Conservation (phyloP, 2,329 filamentous ascomycete species). For the Fusarium sp. region DNA sequence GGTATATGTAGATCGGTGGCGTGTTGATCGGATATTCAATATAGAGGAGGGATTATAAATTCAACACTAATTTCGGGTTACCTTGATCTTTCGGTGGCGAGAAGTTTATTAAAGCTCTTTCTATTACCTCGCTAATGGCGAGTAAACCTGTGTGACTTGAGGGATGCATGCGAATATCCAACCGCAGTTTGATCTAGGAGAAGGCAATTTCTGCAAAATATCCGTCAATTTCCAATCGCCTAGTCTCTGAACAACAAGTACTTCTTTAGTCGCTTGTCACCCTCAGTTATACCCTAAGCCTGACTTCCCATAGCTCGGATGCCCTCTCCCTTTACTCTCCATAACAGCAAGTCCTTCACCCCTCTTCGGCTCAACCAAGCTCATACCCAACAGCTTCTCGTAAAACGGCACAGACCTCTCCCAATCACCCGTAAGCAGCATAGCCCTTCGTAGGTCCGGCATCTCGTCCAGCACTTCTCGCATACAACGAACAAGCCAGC, state of each 20-base stretch:
- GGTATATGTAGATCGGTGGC: not conserved
- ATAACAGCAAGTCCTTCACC: constrained; percentile 44
- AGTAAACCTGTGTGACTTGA: accelerated
- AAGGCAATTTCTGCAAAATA: not conserved
- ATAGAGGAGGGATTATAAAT: accelerated
- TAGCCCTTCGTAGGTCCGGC: constrained; percentile 63
- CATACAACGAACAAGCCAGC: constrained; percentile 69
- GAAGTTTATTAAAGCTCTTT: not conserved
- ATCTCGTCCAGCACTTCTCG: constrained; percentile 62
- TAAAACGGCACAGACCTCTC: constrained; percentile 50
- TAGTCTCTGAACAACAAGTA: too few relatives aligned
- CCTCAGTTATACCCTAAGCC: not conserved
- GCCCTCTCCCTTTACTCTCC: constrained; percentile 40
- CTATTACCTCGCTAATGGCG: not conserved
- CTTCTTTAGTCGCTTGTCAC: too few relatives aligned
- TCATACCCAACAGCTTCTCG: constrained; percentile 46
- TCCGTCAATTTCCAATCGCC: too few relatives aligned
- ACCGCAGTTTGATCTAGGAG: accelerated
- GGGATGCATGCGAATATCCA: not conserved
- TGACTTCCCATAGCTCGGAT: constrained; percentile 13
- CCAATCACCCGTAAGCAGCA: constrained; percentile 59
- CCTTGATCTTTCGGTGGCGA: not conserved
- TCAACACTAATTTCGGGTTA: not conserved
- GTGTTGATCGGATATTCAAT: accelerated
- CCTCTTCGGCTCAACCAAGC: constrained; percentile 31